These are phyloP conservation scores for Huiozyma naganishii DNA, from an alignment of 805 yeast species.

Conservation along the genomic window DNA sequence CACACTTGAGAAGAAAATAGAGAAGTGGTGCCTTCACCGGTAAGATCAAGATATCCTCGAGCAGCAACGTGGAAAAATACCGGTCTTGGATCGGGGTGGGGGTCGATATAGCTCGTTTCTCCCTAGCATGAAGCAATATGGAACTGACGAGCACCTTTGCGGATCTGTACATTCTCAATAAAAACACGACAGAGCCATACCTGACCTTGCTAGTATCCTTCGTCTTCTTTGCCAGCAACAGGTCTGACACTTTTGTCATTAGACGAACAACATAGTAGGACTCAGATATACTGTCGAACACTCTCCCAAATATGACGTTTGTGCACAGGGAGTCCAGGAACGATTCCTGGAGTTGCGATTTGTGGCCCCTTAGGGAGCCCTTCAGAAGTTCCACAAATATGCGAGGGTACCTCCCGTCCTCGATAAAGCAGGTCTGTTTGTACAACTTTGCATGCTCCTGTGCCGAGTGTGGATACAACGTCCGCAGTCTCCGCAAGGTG, in stretches of 20 bases:
- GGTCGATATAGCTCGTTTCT: neutral
- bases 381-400: conserved; percentile 8
- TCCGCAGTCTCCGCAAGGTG: conserved; percentile 3
- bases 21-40: conserved; percentile 25
- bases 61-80: conserved; percentile 13
- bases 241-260: conserved; percentile 8
- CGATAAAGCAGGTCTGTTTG: conserved; percentile 6
- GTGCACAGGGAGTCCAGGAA: conserved; percentile 17
- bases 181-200: neutral
- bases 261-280: conserved; percentile 19
- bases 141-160: neutral
- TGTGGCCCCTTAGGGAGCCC: conserved; percentile 3
- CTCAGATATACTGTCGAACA: conserved; percentile 17
- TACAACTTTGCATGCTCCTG: conserved; percentile 4
- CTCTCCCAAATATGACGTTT: conserved; percentile 15
- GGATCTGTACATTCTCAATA: neutral
- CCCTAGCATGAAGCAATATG: no score
- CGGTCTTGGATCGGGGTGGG: neutral
- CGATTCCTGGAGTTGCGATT: conserved; percentile 15
- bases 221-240: conserved; percentile 1
- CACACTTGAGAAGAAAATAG: conserved; percentile 19
- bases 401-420: conserved; percentile 12
- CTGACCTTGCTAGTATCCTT: neutral
- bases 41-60: conserved; percentile 9
- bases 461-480: neutral